Percentiles rank a stretch among this genome's conserved stretches.
These are phyloP conservation scores for Nitzschia sp. DNA, from an alignment of 108 stramenopile genomes.

Conservation along the genomic window DNA sequence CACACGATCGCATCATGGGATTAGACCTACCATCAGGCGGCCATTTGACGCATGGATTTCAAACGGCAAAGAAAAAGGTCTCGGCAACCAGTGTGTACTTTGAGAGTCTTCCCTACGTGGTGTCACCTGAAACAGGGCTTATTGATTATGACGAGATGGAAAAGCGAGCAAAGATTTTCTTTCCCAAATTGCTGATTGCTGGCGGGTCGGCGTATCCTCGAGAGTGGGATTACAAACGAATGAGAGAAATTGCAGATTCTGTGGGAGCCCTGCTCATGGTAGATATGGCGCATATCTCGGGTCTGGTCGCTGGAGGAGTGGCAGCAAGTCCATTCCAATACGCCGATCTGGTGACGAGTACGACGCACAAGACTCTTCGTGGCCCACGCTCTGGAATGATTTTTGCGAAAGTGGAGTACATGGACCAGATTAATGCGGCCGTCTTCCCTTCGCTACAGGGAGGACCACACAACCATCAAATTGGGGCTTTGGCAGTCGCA, in stretches of 20 bases:
- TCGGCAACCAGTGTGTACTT: conserved; percentile 99
- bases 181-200: conserved; percentile 97
- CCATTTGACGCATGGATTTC: conserved; percentile 98
- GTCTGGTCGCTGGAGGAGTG: conserved; percentile 94
- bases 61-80: conserved; percentile 96
- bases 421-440: conserved; percentile 92
- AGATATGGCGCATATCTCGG: conserved; percentile 99
- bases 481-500: conserved; percentile 97
- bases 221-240: conserved; percentile 98
- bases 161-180: conserved; percentile 92
- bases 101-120: conserved; percentile 98
- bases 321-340: conserved; percentile 91
- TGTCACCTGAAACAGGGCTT: conserved; percentile 90
- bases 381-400: conserved; percentile 99
- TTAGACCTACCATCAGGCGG: conserved; percentile 99
- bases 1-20: conserved; percentile 99
- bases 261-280: conserved; percentile 97
- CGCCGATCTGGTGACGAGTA: conserved; percentile 99
- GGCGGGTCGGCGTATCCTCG: conserved; percentile 99
- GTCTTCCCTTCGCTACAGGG: conserved; percentile 99
- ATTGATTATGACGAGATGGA: conserved; percentile 98
- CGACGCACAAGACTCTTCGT: conserved; percentile 99
- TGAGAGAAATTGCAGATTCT: conserved; percentile 95
- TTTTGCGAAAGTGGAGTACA: conserved; percentile 91
- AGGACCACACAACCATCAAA: conserved; percentile 99